Conservation (phyloP, 2,329 filamentous ascomycete genomes). For the Penicillium sp. region DNA sequence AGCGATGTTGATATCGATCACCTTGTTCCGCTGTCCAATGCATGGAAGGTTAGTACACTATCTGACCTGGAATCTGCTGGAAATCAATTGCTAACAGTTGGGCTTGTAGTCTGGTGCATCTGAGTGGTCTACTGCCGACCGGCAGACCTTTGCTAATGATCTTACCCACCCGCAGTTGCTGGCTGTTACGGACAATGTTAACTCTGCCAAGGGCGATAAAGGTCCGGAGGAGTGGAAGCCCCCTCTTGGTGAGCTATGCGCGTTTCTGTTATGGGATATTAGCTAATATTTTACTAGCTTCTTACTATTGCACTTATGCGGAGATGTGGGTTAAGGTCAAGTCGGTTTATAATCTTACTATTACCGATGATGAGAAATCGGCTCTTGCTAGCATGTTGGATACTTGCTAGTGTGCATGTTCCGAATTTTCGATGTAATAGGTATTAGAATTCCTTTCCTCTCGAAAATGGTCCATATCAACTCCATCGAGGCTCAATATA, state of each 20-base stretch:
- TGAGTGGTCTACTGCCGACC: not conserved
- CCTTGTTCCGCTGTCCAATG: not conserved
- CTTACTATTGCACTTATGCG: not conserved
- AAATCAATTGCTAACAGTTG: not conserved
- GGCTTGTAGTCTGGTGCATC: not conserved
- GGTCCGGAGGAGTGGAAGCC: not conserved
- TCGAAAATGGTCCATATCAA: not conserved
- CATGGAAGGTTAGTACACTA: not conserved
- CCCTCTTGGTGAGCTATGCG: not conserved
- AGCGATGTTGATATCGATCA: not conserved
- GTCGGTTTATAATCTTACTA: not conserved
- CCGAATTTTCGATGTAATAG: too few species aligned
- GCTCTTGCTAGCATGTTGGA: not conserved
- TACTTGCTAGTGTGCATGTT: not conserved
- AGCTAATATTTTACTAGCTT: not conserved
- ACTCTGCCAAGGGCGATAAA: not conserved
- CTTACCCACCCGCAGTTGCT: not conserved
- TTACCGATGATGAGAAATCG: not conserved
- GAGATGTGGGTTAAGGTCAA: not conserved
- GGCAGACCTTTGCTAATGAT: not conserved
- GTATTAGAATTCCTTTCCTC: too few species aligned
- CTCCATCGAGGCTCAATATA: not conserved
- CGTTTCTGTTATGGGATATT: rapidly evolving
- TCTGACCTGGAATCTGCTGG: not conserved
- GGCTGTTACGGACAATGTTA: not conserved